Percentiles rank a stretch among this genome's conserved stretches.
Evolutionary conservation across 306 rosid species (phyloP).

Genomic region (Vigna radiata): DNA sequence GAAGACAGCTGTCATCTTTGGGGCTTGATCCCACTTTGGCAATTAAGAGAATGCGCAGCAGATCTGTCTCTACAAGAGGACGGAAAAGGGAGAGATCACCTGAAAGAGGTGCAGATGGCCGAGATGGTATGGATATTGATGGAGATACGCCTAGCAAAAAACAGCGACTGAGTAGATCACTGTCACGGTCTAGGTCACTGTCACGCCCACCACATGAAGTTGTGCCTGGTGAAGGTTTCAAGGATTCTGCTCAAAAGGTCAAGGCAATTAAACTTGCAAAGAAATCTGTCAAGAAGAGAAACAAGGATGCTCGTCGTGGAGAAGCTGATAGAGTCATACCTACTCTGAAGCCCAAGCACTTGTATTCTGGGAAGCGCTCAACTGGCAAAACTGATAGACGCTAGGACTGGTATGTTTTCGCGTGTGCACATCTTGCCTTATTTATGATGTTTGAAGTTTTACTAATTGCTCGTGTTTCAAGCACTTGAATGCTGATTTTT

Average conservation of each 20-base stretch:
- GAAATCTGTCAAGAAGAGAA: conserved; percentile 74
- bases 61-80: conserved; percentile 61
- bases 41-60: conserved; percentile 74
- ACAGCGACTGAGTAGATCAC: conserved; percentile 58
- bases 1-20: conserved; percentile 73
- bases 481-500: not conserved
- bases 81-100: conserved; percentile 78
- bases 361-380: conserved; percentile 81
- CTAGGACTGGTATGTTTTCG: conserved; percentile 49
- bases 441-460: conserved; percentile 9
- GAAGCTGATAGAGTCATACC: conserved; percentile 96
- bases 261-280: conserved; percentile 71
- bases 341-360: conserved; percentile 77
- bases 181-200: conserved; percentile 62
- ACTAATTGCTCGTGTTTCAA: not conserved
- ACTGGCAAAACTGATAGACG: conserved; percentile 81
- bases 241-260: conserved; percentile 73
- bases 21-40: conserved; percentile 80
- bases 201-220: conserved; percentile 72
- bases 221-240: conserved; percentile 86
- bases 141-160: conserved; percentile 73
- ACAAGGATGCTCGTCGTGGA: conserved; percentile 85
- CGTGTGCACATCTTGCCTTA: conserved; percentile 1
- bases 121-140: conserved; percentile 74
- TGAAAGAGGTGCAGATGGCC: conserved; percentile 52